These are phyloP conservation scores for Coemansia sp. DNA, from an alignment of 192 early-diverging fungal species.

Conservation along the genomic window DNA sequence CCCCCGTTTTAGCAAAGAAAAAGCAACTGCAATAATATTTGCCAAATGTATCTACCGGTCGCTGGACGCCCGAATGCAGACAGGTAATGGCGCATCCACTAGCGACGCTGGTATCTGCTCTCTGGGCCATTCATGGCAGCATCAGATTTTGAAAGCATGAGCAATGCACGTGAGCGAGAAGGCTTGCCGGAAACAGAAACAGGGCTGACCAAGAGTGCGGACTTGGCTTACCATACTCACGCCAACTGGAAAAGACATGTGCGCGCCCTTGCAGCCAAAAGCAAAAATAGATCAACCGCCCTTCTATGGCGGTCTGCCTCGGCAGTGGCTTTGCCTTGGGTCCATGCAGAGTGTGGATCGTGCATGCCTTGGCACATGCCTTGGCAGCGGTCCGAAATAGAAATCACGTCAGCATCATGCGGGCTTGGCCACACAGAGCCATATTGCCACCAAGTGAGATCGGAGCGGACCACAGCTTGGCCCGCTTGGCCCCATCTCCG, in stretches of 20 bases:
- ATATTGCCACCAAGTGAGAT: not conserved
- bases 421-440: not conserved
- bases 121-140: not conserved
- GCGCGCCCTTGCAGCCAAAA: not conserved
- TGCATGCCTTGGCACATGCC: not conserved
- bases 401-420: not conserved
- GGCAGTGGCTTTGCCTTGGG: too few relatives aligned
- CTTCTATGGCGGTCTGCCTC: too few relatives aligned
- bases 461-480: not conserved
- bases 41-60: constrained; percentile 6
- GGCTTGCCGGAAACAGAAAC: not conserved
- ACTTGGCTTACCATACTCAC: not conserved
- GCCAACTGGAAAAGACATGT: not conserved
- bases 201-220: not conserved
- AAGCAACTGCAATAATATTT: not conserved
- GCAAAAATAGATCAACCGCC: not conserved
- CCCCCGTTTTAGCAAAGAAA: not conserved
- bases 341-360: too few relatives aligned
- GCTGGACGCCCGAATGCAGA: not conserved
- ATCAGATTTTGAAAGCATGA: not conserved
- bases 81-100: not conserved
- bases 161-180: too few relatives aligned
- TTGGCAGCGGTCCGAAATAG: not conserved
- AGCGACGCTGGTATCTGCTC: not conserved
- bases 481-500: not conserved